Evolutionary conservation across 305 asterid species (phyloP), one percentile per base, ranked within the genome.

Genomic region (Rubia occidens): DNA sequence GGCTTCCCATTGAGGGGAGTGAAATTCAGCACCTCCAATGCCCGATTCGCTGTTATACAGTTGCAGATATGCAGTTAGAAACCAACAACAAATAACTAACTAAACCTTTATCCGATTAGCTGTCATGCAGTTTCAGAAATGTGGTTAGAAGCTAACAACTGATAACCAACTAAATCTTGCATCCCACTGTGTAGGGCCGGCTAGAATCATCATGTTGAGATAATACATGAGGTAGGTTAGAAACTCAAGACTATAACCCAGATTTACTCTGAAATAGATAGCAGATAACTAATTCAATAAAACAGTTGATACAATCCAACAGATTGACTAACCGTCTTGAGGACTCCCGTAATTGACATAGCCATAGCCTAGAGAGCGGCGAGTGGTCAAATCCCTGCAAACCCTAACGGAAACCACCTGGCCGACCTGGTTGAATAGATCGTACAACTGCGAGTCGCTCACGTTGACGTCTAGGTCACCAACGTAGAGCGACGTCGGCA

Each of bases 321-420:
- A 51, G 7, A 64, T 18, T 35, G 32, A 75, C 91, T 37, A 54
- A 91, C 96, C 98, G 77, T 95, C 92, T 60, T 84, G 94, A 40
- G 88, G 85, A 68, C 74, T 95, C 77, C 85, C 83, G 75, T 74
- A 95, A 78, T 95, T 95, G 71, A 95, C 98, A 60, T 95, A 95
- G 70, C 96, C 99, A 54, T 95, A 95, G 49, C 99, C 96, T 14
- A 95, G 98, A 15, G 99, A 95, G 13, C 88, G 78, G 37, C 85
- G 86, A 72, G 76, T 89, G 15, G 91, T 76, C 84, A 86, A 80
- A 75, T 95, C 98, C 84, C 96, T 80, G 67, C 99, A 95, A 75
- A 95, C 95, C 92, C 98, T 88, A 78, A 91, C 96, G 11, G 99
- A 91, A 17, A 91, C 92, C 71, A 95, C 94, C 29, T 86, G 96